Percentiles rank a stretch among this genome's conserved stretches.
Evolutionary conservation across 768 basidiomycete species (phyloP).

Genomic region (Boletus huronensis): DNA sequence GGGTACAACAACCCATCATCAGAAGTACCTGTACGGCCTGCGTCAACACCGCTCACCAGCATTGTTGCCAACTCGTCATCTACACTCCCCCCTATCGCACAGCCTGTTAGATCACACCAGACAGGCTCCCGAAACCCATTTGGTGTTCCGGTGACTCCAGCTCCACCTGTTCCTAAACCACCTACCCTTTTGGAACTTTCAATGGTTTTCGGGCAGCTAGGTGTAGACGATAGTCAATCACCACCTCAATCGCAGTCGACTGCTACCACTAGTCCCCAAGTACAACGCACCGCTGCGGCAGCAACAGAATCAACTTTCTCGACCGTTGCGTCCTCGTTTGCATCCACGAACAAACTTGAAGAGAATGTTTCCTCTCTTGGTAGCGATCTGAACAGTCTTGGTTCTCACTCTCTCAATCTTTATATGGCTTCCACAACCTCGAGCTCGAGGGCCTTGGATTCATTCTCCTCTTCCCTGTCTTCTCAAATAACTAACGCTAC

Average conservation of each 20-base stretch:
- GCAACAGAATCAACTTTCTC: constrained; percentile 50
- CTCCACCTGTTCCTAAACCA: constrained; percentile 66
- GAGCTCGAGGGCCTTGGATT: constrained; percentile 45
- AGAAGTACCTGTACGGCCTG: constrained; percentile 53
- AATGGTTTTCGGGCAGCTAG: constrained; percentile 40
- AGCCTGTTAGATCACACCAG: constrained; percentile 78
- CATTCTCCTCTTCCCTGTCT: constrained; percentile 44
- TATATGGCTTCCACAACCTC: constrained; percentile 37
- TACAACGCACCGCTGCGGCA: constrained; percentile 22
- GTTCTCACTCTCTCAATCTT: constrained; percentile 22
- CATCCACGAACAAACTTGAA: constrained; percentile 38
- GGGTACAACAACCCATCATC: constrained; percentile 2
- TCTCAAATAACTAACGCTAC: constrained; percentile 51
- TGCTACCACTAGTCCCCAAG: constrained; percentile 29
- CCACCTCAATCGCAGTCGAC: constrained; percentile 28
- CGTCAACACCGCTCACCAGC: constrained; percentile 66
- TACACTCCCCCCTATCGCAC: constrained; percentile 44
- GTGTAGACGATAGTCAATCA: constrained; percentile 27
- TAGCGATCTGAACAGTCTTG: constrained; percentile 12
- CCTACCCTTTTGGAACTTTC: constrained; percentile 82
- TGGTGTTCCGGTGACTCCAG: constrained; percentile 61
- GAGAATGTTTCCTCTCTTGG: constrained; percentile 5
- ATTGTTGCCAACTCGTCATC: constrained; percentile 25
- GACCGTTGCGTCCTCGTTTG: constrained; percentile 72
- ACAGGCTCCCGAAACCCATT: constrained; percentile 97